Base-by-base conservation (phyloP, 192 early-diverging fungal species). In the Gonapodya sp. region DNA sequence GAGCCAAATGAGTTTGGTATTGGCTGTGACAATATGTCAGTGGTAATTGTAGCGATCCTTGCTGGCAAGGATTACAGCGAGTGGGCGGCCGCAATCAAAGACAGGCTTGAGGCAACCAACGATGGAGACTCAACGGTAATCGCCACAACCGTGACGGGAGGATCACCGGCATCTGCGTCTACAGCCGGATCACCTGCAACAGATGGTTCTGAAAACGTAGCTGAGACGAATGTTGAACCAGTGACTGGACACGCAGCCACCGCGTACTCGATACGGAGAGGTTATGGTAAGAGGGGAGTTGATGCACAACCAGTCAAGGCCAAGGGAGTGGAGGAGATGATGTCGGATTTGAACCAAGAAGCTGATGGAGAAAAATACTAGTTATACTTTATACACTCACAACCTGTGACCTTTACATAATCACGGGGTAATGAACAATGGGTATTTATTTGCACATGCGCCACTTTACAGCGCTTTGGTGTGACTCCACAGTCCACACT, bases 11-110 rank as follows among this genome's bases (percentile, higher is more conserved):
- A 94, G 80, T 93, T 92, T 73, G 94, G 94, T 34, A 91, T 99
- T 64, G 98, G 98, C 31, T 99, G 97, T 86, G 98, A 99, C 87
- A 99, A 99, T 87, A 99, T 99, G 98, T 97, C 98, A 0, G 92
- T 98, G 16, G 86, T 97, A 31, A 64, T 64, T 64, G 46, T 64
- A 24, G 46, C 46, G 8, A 64, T 64, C 8, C 46, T 64, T 64
- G 8, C 46, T 24, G 46, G 46, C 46, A 64, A 64, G 24, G 46
- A 64, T 24, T 64, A 64, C 46, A 64, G 46, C 24, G 8, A 8
- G 24, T 64, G 46, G 46, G 46, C 46, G 8, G 24, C 46, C 24
- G 46, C 46, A 24, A 64, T 64, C 46, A 64, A 64, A 24, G 46
- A 64, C 8, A 8, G 46, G 8, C 8, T 64, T 16, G 8, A 8